Base-by-base conservation (phyloP, 2,329 filamentous ascomycete genomes). In the Fusarium acutatum region DNA sequence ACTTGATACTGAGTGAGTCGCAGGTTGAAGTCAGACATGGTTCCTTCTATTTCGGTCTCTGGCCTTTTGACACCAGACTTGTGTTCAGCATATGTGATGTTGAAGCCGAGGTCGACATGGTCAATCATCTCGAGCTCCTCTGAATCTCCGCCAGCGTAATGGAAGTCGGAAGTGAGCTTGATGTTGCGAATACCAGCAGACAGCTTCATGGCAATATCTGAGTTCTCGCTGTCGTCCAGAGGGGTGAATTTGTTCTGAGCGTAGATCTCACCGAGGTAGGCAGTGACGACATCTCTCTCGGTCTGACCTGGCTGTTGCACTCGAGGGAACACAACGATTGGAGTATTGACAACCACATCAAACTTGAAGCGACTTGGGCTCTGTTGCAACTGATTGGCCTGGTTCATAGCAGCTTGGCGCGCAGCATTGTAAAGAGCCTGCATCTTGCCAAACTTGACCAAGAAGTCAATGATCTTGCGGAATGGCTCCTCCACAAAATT, bases 361-460 rank as follows among this genome's bases (percentile, higher is more conserved):
- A 98, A 98, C 80, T 97, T 95, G 85, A 98, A 94, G 72, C 94
- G 94, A 78, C 92, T 94, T 1, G 94, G 93, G 79, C 91, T 95
- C 79, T 98, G 93, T 79, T 98, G 96, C 11, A 99, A 90, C 79
- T 98, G 95, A 66, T 90, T 97, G 15, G 96, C 97, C 81, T 98
- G 95, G 70, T 94, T 96, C 43, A 96, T 94, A 6, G 97, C 96
- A 43, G 96, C 97, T 82, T 97, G 94, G 38, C 97, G 91, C 18
- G 97, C 96, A 46, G 96, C 96, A 79, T 99, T 99, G 86, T 97
- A 99, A 60, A 99, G 93, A 28, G 96, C 96, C 82, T 99, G 96
- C 96, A 99, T 99, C 83, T 97, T 97, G 69, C 97, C 96, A 81
- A 99, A 99, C 79, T 99, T 99, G 81, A 99, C 95, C 47, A 97